phyloP scores from a whole-genome alignment of 2,329 filamentous ascomycete genomes.

The Arthrobotrys sinensis region DNA sequence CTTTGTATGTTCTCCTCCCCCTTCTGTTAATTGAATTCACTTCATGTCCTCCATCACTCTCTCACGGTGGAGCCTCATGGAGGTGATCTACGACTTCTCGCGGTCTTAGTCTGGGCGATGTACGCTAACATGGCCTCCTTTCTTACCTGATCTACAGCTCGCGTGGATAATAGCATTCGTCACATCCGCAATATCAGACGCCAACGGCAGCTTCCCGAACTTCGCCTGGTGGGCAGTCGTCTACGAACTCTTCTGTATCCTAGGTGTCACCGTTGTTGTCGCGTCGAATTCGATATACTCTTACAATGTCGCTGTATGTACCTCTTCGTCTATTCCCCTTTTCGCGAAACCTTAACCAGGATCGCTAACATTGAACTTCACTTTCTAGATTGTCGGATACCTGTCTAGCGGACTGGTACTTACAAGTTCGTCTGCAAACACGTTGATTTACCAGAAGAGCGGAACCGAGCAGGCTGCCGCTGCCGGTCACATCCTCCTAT shows the following conservation, averaged over 20 bases:
- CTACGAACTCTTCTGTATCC: conserved; percentile 86
- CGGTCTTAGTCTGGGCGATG: not conserved
- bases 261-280: conserved; percentile 84
- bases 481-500: conserved; percentile 92
- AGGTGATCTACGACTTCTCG: not conserved
- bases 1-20: conserved; percentile 75
- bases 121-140: conserved; percentile 25
- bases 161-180: conserved; percentile 96
- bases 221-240: conserved; percentile 94
- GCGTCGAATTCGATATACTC: conserved; percentile 87
- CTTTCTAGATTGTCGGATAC: conserved; percentile 82
- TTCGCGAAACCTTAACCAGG: not conserved
- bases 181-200: conserved; percentile 81
- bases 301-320: conserved; percentile 85
- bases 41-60: not conserved
- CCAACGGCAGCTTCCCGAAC: conserved; percentile 77
- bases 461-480: conserved; percentile 86
- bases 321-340: not conserved
- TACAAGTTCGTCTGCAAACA: conserved; percentile 87
- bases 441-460: conserved; percentile 82
- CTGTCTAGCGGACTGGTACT: conserved; percentile 86
- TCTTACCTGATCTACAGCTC: conserved; percentile 73
- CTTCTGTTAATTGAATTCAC: not conserved
- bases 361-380: conserved; percentile 64
- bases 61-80: not conserved